Base-by-base conservation (phyloP, 352 stramenopile species). In the Blastocystis sp. region DNA sequence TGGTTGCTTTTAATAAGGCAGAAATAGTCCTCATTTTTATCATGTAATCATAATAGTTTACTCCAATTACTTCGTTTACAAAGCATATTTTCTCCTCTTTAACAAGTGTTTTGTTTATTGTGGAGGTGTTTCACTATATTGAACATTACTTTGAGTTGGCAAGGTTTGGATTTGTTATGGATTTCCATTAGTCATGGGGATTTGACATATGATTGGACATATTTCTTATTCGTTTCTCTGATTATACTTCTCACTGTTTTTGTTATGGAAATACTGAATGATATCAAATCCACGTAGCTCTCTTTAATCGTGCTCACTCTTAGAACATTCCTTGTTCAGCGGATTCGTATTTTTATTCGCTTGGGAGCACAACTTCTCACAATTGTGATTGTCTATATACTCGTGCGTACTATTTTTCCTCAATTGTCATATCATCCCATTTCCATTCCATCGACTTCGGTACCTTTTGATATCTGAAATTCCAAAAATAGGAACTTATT, bases 51-150 rank as follows among this genome's bases (percentile, higher is more conserved):
- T 6, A 5, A 3, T 63, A 81, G 70, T 81, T 81, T 45, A 45
- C 70, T 26, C 70, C 70, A 4, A 65, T 81, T 26, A 81, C 70
- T 7, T 63, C 70, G 6, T 81, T 81, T 26, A 81, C 70, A 24
- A 81, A 81, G 70, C 45, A 81, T 20, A 63, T 81, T n/a, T 81
- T 81, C 37, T 81, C 70, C 20, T 81, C 70, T 16, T 53, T 81
- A 26, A 81, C 70, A 6, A 62, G 37, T 26, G 70, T 81, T 26
- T 26, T 81, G 0, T 81, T 81, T 53, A 65, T 81, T 26, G 20
- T 65, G 18, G 70, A 81, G 37, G 70, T 81, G 1, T 65, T 81
- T 37, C 45, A 81, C 16, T 81, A 81, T 47, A 34, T 81, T 8
- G 6, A 62, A 26, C 53, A 81, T 6, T 6, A 79, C 53, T 56